phyloP scores from a whole-genome alignment of 1,284 basidiomycete species.

The Malassezia obtusa region DNA sequence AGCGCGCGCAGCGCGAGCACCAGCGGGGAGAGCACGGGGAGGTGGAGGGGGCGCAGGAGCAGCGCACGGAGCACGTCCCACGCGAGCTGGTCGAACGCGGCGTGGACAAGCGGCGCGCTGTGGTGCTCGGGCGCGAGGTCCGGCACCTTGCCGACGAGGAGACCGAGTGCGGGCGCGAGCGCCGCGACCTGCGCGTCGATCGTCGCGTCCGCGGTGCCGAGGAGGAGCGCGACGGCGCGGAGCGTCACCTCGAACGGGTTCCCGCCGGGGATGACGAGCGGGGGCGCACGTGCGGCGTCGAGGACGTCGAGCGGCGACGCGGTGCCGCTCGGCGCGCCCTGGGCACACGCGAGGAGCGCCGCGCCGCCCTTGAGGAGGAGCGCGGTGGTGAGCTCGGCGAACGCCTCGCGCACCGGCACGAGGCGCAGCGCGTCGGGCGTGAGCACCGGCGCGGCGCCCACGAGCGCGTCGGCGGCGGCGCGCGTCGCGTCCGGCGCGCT shows the following conservation, averaged over 20 bases:
- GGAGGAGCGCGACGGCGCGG: neutral
- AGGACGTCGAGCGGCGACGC: neutral
- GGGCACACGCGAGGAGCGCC: neutral
- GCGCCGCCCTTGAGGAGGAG: neutral
- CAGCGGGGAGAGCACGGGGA: conserved; percentile 2
- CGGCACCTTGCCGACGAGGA: neutral
- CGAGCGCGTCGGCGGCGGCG: neutral
- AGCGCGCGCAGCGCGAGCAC: conserved; percentile 9
- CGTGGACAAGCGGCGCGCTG: neutral
- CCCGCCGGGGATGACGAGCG: neutral
- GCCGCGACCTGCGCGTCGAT: neutral
- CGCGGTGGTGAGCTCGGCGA: neutral
- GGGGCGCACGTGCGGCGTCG: neutral
- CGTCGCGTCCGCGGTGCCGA: neutral
- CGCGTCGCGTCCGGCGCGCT: neutral
- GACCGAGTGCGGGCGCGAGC: conserved; percentile 6
- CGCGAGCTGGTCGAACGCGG: neutral
- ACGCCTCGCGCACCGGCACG: neutral
- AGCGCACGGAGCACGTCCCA: conserved; percentile 1
- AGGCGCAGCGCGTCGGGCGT: neutral
- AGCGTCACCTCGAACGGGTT: neutral
- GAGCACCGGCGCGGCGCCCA: neutral
- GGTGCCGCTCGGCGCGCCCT: neutral
- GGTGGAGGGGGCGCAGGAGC: conserved; percentile 8
- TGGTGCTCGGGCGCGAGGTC: neutral